Evolutionary conservation across 2,329 filamentous ascomycete genomes (phyloP).

Genomic region (Penicillium crustosum): DNA sequence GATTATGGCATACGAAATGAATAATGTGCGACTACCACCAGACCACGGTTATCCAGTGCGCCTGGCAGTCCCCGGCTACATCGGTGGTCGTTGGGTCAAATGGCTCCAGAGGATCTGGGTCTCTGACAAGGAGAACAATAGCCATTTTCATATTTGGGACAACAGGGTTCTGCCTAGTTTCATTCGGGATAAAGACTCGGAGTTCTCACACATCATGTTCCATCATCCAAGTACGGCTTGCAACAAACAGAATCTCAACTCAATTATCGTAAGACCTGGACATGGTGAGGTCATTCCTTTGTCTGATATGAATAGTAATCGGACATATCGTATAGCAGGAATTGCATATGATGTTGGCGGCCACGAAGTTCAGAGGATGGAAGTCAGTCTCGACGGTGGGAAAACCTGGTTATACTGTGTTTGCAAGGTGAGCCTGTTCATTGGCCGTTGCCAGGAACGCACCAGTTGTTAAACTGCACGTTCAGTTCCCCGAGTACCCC

Average conservation of each 20-base stretch:
- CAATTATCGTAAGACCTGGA: not conserved
- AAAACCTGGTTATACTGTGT: no score
- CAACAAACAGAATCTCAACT: not conserved
- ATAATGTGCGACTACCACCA: conserved; percentile 61
- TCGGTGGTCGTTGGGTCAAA: conserved; percentile 64
- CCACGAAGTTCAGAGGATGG: no score
- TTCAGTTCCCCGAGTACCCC: no score
- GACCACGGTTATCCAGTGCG: conserved; percentile 68
- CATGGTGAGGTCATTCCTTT: not conserved
- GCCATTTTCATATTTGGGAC: not conserved
- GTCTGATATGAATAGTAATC: no score
- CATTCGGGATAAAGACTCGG: not conserved
- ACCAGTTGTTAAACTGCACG: no score
- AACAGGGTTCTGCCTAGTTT: not conserved
- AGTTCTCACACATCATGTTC: not conserved
- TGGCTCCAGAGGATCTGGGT: conserved; percentile 47
- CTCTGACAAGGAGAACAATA: not conserved
- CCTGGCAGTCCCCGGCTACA: conserved; percentile 64
- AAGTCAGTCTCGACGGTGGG: no score
- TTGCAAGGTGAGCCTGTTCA: no score
- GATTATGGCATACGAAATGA: conserved; percentile 70
- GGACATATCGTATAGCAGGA: no score
- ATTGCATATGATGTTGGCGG: no score
- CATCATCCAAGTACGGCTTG: not conserved
- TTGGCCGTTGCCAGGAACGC: no score